Evolutionary conservation across 1,284 basidiomycete genomes (phyloP), one percentile per base, ranked within the genome.

Genomic region (Marasmius oreades): DNA sequence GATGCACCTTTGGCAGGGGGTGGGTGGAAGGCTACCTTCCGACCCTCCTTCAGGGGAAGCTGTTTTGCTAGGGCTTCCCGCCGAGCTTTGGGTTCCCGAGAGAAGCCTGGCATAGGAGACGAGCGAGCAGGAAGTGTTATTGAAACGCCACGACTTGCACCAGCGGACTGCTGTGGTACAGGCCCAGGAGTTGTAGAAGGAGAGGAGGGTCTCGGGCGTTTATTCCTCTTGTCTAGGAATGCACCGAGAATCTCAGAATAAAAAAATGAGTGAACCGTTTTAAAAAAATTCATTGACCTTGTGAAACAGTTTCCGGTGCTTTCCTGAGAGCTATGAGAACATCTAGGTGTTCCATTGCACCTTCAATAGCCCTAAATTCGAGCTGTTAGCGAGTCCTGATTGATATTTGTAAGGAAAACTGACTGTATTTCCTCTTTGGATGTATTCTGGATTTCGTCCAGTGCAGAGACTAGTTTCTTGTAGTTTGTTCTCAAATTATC

Each of bases 21-120:
- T 7, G 85, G 86, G 67, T 87, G 86, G 63, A 92, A 92, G 1
- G 88, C 90, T 8, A 92, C 89, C 62, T 87, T 89, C 53, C 90
- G 77, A 16, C 85, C 84, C 66, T 82, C 79, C 64, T 84, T 82
- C 24, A 92, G 73, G 14, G 88, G 86, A 3, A 87, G 71, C 59
- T 86, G 86, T 57, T 76, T 83, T 14, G 75, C 70, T 12, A 85
- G 66, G 2, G 79, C 79, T 61, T 88, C 85, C 61, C 82, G 76
- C 42, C 86, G 78, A 10, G 79, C 73, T 62, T 85, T 89, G 5
- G 82, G 77, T 57, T 88, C 88, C 51, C 85, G 80, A n/a, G 84
- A 79, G 63, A 82, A 82, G 2, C n/a, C n/a, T n/a, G 82, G 74
- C 51, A 79, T 66, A 1, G 72, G 64, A n/a, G 77, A 67, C 47